phyloP scores from a whole-genome alignment of 495 filamentous ascomycete genomes.

The Podospora pseudoanserina region DNA sequence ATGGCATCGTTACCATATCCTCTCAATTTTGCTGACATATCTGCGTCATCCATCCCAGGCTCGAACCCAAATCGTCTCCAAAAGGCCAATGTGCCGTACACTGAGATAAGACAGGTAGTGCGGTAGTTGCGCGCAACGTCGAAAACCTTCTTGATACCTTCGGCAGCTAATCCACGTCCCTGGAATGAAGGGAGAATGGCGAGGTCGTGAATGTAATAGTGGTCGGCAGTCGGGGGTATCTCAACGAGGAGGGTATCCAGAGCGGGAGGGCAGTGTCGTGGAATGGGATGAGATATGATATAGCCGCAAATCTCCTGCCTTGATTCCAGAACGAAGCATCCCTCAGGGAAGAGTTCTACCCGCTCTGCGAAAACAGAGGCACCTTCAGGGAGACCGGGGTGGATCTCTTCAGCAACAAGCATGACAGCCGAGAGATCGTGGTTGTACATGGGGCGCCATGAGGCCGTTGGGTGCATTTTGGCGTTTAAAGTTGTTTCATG shows the following conservation, averaged over 20 bases:
- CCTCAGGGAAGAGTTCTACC: conserved; percentile 30
- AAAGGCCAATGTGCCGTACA: conserved; percentile 35
- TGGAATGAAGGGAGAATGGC: conserved; percentile 30
- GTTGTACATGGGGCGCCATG: conserved; percentile 22
- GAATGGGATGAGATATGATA: conserved; percentile 38
- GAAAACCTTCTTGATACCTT: conserved; percentile 20
- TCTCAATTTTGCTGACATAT: conserved; percentile 7
- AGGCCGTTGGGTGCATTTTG: conserved; percentile 9
- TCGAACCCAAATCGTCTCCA: conserved; percentile 37
- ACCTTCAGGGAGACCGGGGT: conserved; percentile 32
- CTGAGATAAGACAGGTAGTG: conserved; percentile 32
- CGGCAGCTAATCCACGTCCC: conserved; percentile 25
- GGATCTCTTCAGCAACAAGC: conserved; percentile 25
- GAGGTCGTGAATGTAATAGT: conserved; percentile 42
- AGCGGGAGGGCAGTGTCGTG: conserved; percentile 28
- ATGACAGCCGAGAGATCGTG: conserved; percentile 25
- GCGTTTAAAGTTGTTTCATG: not conserved
- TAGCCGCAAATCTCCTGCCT: conserved; percentile 31
- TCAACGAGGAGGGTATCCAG: conserved; percentile 31
- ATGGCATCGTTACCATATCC: not conserved
- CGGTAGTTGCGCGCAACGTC: conserved; percentile 20
- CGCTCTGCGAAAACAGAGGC: conserved; percentile 31
- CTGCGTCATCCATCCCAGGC: not conserved
- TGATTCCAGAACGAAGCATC: conserved; percentile 29
- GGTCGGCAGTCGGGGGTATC: conserved; percentile 28